Evolutionary conservation across 129 eudicot genomes (phyloP), one percentile per base, ranked within the genome.

Genomic region (Scalesia atractyloides): DNA sequence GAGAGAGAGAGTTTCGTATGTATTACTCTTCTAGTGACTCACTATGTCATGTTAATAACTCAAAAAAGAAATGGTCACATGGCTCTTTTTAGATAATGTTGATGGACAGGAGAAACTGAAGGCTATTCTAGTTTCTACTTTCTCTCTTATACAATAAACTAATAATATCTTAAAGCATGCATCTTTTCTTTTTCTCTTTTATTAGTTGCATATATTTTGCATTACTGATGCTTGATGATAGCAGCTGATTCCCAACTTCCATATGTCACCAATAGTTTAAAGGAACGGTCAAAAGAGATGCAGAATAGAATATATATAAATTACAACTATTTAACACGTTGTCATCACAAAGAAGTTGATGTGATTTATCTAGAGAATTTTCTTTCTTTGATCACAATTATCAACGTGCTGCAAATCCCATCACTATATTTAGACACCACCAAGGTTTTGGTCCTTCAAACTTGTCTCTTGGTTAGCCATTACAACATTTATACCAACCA

Each of bases 341-440:
- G 76, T 64, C 70, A 30, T 30, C 34, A 2, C 34, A 30, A 30
- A 52, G 36, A 61, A 44, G n/a, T 60, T 69, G 84, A 74, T 80
- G 72, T 69, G 84, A 81, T 69, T 54, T 43, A 24, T 15, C 36
- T 22, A 53, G 62, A 68, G 69, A 57, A 69, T 24, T 76, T 67
- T 60, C 61, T 10, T 59, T 76, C 75, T 43, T 34, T 41, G 41
- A 58, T 67, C 41, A 68, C 74, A 56, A 62, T 59, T 63, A 39
- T 33, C 63, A 53, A 69, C 68, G 71, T 69, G 69, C 61, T 80
- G 58, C 10, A 46, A 64, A 69, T 57, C 77, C 62, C 63, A 67
- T 64, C 53, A 20, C 57, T 64, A 76, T 80, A 80, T 80, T 61
- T 75, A 81, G 72, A 65, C 79, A 63, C 81, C 66, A 43, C 50